phyloP scores from a whole-genome alignment of 768 basidiomycete genomes.

The Gyrodon lividus region DNA sequence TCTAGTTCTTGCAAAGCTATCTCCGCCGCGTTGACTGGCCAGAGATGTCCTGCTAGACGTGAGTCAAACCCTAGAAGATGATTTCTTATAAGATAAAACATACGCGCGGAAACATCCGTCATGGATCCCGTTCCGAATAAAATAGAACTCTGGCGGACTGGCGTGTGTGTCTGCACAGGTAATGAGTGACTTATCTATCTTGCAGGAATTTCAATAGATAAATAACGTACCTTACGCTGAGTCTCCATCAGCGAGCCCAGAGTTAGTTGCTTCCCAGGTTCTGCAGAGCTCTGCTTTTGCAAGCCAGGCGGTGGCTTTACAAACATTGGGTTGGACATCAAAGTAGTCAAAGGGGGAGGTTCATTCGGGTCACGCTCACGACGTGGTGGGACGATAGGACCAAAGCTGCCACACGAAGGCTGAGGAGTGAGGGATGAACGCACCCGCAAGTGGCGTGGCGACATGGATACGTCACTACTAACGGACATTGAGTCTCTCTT shows the following conservation, averaged over 20 bases:
- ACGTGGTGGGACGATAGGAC: slow-evolving; percentile 39
- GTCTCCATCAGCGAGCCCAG: slow-evolving; percentile 60
- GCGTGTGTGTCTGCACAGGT: slow-evolving; percentile 44
- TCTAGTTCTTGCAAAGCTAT: slow-evolving; percentile 70
- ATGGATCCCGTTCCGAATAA: slow-evolving; percentile 43
- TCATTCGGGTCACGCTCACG: slow-evolving; percentile 57
- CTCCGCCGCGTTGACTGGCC: slow-evolving; percentile 55
- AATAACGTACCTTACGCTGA: slow-evolving; percentile 49
- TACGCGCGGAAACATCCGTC: slow-evolving; percentile 34
- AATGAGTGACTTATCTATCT: slow-evolving; percentile 1
- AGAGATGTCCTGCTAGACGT: slow-evolving; percentile 23
- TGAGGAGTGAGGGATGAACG: slow-evolving; percentile 73
- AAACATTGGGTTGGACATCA: slow-evolving; percentile 67
- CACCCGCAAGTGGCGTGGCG: slow-evolving; percentile 50
- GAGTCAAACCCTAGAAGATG: slow-evolving; percentile 16
- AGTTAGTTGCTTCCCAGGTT: slow-evolving; percentile 40
- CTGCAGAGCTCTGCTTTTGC: slow-evolving; percentile 21
- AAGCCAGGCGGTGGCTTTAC: slow-evolving; percentile 53
- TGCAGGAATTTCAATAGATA: slow-evolving; percentile 4
- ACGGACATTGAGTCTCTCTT: slow-evolving; percentile 18
- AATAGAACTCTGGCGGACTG: slow-evolving; percentile 51
- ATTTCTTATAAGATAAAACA: slow-evolving; percentile 12
- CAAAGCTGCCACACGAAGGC: slow-evolving; percentile 44
- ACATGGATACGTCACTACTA: slow-evolving; percentile 44
- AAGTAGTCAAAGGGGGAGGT: slow-evolving; percentile 62